phyloP scores from a whole-genome alignment of 805 yeast genomes.

The Kluyveromyces siamensis region DNA sequence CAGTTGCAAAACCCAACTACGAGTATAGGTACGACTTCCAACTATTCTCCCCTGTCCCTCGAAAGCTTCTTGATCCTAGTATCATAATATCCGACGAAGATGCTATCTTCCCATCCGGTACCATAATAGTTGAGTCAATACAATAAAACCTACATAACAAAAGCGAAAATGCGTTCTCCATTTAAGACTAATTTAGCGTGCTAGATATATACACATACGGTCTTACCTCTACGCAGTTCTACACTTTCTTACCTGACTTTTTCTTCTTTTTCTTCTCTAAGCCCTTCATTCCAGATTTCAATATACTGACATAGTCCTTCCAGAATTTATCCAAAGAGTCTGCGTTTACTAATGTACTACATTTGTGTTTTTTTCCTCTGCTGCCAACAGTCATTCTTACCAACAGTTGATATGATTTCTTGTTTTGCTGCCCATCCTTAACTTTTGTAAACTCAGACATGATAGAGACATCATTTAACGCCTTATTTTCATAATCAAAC shows the following conservation, averaged over 20 bases:
- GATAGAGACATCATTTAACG: conserved; percentile 23
- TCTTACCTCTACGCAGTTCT: conserved; percentile 4
- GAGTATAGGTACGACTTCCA: conserved; percentile 40
- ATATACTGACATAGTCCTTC: conserved; percentile 58
- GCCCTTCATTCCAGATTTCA: conserved; percentile 67
- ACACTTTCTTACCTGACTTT: conserved; percentile 11
- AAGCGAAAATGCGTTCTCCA: not conserved
- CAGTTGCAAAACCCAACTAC: conserved; percentile 26
- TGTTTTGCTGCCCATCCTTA: conserved; percentile 14
- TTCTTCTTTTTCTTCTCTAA: conserved; percentile 72
- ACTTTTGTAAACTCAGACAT: conserved; percentile 10
- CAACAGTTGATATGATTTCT: conserved; percentile 47
- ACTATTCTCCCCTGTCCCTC: conserved; percentile 49
- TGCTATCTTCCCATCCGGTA: conserved; percentile 56
- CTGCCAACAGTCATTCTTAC: conserved; percentile 43
- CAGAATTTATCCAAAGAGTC: conserved; percentile 63
- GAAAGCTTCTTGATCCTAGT: conserved; percentile 34
- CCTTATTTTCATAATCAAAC: conserved; percentile 40
- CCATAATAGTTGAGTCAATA: conserved; percentile 40
- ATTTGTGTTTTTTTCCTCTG: conserved; percentile 37
- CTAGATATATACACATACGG: not conserved
- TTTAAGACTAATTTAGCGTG: not conserved
- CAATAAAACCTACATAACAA: not conserved
- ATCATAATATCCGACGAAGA: conserved; percentile 34
- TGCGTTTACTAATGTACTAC: conserved; percentile 64